Percentiles rank a stretch among this genome's conserved stretches.
These are phyloP conservation scores for Akebia trifoliata DNA, from an alignment of 164 flowering plant species.

Conservation along the genomic window DNA sequence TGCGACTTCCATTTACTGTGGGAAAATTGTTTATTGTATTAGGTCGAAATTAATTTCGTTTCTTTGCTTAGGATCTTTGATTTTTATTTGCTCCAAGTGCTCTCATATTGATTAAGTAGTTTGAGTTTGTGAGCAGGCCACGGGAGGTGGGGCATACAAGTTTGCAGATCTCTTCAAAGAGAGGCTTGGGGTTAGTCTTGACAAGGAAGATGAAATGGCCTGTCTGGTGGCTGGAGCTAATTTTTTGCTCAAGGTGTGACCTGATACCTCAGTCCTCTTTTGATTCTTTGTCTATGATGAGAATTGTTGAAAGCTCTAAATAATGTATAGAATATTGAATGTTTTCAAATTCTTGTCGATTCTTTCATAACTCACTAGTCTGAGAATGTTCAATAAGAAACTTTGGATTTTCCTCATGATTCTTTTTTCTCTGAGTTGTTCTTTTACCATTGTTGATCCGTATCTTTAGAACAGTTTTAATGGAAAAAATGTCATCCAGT, in stretches of 20 bases:
- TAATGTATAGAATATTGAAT: too few species aligned
- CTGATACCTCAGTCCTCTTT: background rate
- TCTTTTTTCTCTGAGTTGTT: too few species aligned
- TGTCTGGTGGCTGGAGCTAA: constrained; percentile 97
- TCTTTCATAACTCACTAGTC: background rate
- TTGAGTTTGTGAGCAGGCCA: constrained; percentile 61
- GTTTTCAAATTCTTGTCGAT: background rate
- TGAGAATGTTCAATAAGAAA: background rate
- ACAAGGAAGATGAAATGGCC: constrained; percentile 97
- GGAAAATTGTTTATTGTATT: too few species aligned
- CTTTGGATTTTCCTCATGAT: too few species aligned
- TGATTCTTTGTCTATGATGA: background rate
- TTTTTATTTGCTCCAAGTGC: background rate
- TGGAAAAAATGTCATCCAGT: too few species aligned
- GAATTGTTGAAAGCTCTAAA: background rate
- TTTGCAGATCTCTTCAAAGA: constrained; percentile 92
- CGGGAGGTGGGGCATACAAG: constrained; percentile 98
- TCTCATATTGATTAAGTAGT: constrained; percentile 12
- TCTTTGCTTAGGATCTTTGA: background rate
- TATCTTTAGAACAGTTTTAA: background rate
- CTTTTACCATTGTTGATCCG: background rate
- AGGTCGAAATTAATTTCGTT: too few species aligned
- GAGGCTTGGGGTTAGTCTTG: constrained; percentile 87
- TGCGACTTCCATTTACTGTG: too few species aligned
- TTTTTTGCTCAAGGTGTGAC: constrained; percentile 80